Base-by-base conservation (phyloP, 2,329 filamentous ascomycete genomes). In the Fusarium armeniacum region DNA sequence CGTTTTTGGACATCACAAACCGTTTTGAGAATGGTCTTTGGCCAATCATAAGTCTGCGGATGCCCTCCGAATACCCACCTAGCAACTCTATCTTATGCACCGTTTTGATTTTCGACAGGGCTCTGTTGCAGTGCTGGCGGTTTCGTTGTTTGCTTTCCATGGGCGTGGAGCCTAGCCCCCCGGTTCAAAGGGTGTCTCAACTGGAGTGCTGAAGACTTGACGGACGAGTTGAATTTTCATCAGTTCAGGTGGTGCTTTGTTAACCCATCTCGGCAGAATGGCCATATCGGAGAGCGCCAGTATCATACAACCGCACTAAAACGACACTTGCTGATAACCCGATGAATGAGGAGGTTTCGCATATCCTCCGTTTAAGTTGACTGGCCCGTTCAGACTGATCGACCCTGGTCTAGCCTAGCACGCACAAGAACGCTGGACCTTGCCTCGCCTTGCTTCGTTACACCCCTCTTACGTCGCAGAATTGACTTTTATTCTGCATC, bases 401-500 rank as follows among this genome's bases (percentile, higher is more conserved):
- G 18, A 51, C 43, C 50, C 18, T 15, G n/a, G 47, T 22, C 16
- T 40, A 40, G n/a, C 35, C 16, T 18, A n/a, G 35, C 16, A 35
- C 32, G 32, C 36, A 22, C 36, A 40, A 40, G n/a, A 41, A 53
- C 38, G 18, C 49, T 51, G 50, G 47, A 33, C 41, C 50, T 49
- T 58, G 51, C 20, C 53, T 63, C 30, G 45, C 45, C 50, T 49
- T 58, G 47, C n/a, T 50, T 63, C 22, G 38, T 46, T 56, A 11
- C 57, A 62, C 67, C 63, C 63, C 63, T 62, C 47, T 53, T 56
- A 44, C 46, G 58, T 60, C 53, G 65, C 56, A 64, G 61, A 38
- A 59, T 74, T 71, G 64, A 67, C 71, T 68, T 73, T 53, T 59
- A 43, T 36, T 52, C 44, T 57, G 20, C 59, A 59, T 53, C 62